Evolutionary conservation across 768 basidiomycete genomes (phyloP).

Genomic region (Kondoa subrosea): DNA sequence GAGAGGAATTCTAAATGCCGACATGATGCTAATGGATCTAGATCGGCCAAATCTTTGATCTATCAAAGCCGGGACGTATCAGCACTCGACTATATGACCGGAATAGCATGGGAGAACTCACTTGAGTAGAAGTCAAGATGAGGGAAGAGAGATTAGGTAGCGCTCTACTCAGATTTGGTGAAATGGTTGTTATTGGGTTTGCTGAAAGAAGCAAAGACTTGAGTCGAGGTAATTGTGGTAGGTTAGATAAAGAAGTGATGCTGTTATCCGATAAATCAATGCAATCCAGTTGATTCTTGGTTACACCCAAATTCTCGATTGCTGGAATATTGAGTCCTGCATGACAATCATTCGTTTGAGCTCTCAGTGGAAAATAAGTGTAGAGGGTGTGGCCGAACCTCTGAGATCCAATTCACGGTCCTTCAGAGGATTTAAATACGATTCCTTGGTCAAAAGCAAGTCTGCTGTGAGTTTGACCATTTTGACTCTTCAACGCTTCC

Average conservation of each 20-base stretch:
- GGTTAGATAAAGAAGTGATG: conserved; percentile 60
- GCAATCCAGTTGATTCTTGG: conserved; percentile 76
- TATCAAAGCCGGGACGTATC: background rate
- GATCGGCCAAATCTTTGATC: conserved; percentile 33
- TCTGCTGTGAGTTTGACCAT: conserved; percentile 82
- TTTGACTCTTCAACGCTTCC: no score
- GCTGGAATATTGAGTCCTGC: conserved; percentile 82
- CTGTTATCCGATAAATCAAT: conserved; percentile 89
- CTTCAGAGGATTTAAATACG: conserved; percentile 62
- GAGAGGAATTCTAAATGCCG: conserved; percentile 51
- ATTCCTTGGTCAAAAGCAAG: conserved; percentile 58
- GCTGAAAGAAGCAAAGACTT: conserved; percentile 70
- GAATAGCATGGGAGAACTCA: conserved; percentile 3
- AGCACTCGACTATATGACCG: conserved; percentile 2
- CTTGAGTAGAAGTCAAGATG: conserved; percentile 56
- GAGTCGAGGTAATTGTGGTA: conserved; percentile 71
- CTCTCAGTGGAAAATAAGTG: background rate
- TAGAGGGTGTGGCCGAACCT: conserved; percentile 38
- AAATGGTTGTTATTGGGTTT: conserved; percentile 71
- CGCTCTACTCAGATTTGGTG: conserved; percentile 62
- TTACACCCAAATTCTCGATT: conserved; percentile 91
- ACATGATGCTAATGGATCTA: conserved; percentile 34
- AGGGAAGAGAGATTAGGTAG: conserved; percentile 69
- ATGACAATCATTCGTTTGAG: conserved; percentile 13
- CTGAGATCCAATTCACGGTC: conserved; percentile 82